phyloP scores from a whole-genome alignment of 129 eudicot species.

The Saussurea involucrata region DNA sequence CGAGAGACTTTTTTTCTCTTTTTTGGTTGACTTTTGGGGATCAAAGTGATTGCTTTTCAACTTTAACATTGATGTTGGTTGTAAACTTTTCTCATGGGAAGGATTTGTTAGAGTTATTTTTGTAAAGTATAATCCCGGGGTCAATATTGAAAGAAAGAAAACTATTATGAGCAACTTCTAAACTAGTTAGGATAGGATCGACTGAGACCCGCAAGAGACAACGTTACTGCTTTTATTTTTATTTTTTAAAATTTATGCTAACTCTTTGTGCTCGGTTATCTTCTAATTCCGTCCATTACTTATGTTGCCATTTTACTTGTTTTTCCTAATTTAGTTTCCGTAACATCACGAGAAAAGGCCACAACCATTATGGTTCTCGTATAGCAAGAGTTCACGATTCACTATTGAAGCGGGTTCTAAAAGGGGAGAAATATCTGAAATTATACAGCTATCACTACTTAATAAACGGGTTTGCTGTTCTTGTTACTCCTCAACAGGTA shows the following conservation, averaged over 20 bases:
- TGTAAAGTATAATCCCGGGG: neutral
- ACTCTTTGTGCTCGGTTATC: neutral
- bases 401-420: conserved; percentile 60
- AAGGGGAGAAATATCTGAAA: conserved; percentile 80
- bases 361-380: conserved; percentile 28
- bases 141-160: neutral
- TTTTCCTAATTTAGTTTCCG: conserved; percentile 30
- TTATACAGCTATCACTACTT: conserved; percentile 86
- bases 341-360: conserved; percentile 42
- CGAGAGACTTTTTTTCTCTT: too few species aligned
- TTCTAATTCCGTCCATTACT: neutral
- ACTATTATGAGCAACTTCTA: neutral
- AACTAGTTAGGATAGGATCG: neutral
- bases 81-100: conserved; percentile 4
- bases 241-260: neutral
- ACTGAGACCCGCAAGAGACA: neutral
- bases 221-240: neutral
- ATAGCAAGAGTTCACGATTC: conserved; percentile 71
- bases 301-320: conserved; percentile 6
- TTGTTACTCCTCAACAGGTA: conserved; percentile 90
- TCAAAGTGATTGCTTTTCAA: conserved; percentile 14
- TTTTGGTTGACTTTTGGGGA: neutral
- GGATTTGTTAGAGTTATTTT: neutral
- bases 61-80: conserved; percentile 9
- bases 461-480: conserved; percentile 93